Conservation (phyloP, 345 rosid species). For the Trapa incisa region DNA sequence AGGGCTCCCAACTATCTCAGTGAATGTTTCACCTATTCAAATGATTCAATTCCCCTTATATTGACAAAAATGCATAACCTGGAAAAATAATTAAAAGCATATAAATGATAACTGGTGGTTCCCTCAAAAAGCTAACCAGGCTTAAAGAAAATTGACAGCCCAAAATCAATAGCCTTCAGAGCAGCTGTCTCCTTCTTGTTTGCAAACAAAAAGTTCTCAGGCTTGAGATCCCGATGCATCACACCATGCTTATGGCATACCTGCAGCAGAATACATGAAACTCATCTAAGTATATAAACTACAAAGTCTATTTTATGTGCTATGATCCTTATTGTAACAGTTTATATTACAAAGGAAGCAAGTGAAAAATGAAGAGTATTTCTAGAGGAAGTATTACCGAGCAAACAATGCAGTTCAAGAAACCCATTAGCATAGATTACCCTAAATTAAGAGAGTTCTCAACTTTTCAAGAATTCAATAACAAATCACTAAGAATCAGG, state of each 20-base stretch:
- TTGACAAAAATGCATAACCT: neutral
- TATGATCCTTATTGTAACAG: neutral
- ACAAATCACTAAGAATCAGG: no score
- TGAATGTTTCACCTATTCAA: constrained; percentile 62
- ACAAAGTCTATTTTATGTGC: neutral
- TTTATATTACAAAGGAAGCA: neutral
- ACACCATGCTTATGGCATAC: constrained; percentile 87
- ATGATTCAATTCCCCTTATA: constrained; percentile 3
- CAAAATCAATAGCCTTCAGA: constrained; percentile 87
- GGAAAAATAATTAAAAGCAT: neutral
- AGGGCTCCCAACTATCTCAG: constrained; percentile 94
- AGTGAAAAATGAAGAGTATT: neutral
- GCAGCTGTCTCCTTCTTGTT: constrained; percentile 83
- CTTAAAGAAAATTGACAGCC: constrained; percentile 85
- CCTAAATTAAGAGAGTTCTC: no score
- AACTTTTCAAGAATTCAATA: no score
- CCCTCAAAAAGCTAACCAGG: constrained; percentile 46
- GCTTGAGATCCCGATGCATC: constrained; percentile 89
- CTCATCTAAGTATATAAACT: neutral
- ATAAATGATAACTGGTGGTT: neutral
- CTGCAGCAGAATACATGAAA: constrained; percentile 23
- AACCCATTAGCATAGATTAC: neutral
- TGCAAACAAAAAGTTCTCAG: constrained; percentile 83
- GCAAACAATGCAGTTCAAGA: neutral
- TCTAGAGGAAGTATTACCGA: neutral